Conservation (phyloP, 2,329 filamentous ascomycete genomes). For the Pyrenophora seminiperda region DNA sequence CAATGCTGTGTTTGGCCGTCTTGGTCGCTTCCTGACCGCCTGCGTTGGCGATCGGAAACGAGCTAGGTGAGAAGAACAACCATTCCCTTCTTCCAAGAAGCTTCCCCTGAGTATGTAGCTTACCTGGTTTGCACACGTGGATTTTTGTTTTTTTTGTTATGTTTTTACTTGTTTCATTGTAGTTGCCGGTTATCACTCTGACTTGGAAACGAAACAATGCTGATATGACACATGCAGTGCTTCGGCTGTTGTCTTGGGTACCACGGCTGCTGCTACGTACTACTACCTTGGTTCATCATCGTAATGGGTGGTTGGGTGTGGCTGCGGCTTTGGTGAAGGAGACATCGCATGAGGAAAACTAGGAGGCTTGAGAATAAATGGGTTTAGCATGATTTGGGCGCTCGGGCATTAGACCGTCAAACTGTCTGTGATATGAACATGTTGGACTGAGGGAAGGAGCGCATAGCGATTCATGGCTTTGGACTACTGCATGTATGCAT, state of each 20-base stretch:
- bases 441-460: constrained; percentile 2
- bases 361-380: too few species aligned
- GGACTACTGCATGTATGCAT: too few species aligned
- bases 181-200: too few species aligned
- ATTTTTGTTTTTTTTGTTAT: not conserved
- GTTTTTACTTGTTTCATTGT: not conserved
- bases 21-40: constrained; percentile 20
- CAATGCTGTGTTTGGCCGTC: constrained; percentile 15
- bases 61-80: constrained; percentile 27
- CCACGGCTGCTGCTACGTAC: constrained; percentile 16
- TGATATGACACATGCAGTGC: constrained; percentile 11
- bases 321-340: too few species aligned
- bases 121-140: not conserved
- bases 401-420: too few species aligned
- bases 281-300: constrained; percentile 10
- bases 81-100: not conserved
- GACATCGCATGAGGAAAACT: too few species aligned
- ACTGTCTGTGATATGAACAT: too few species aligned
- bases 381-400: too few species aligned
- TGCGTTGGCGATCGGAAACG: constrained; percentile 28
- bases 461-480: constrained; percentile 1
- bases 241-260: constrained; percentile 13
- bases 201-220: not conserved
- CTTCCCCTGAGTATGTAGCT: constrained; percentile 2
- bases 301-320: not conserved